Base-by-base conservation (phyloP, 768 basidiomycete species). In the Boletus sp. region DNA sequence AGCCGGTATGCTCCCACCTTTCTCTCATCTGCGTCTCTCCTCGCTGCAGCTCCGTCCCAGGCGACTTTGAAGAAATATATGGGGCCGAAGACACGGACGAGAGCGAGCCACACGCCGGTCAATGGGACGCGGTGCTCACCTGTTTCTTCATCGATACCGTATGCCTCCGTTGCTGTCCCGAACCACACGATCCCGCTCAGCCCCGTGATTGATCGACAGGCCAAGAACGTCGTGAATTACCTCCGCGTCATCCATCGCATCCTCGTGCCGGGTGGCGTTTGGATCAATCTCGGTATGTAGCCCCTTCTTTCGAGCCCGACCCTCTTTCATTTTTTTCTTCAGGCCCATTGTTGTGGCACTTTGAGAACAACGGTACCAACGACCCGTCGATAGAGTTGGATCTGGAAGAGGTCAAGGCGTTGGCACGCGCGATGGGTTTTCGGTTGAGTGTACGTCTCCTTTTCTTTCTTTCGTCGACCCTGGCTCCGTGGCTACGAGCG, bases 81-180 rank as follows among this genome's bases (percentile, higher is more conserved):
- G 91, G 90, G 0, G 61, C 65, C 1, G 73, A 76, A 24, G 77
- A 81, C 10, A 73, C 76, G 40, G 73, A 80, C 32, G 76, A 80
- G 11, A 74, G 77, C 32, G 86, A 88, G 58, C 84, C 87, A 5
- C 90, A 93, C 50, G 75, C 81, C 3, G 92, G 89, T 12, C 72
- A 83, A 62, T 98, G 93, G 93, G 86, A 96, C 61, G 90, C 90
- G 0, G 81, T 98, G 7, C 71, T 97, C 61, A 98, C 94, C 1
- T 98, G 94, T 69, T 98, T 98, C 80, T 98, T 98, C 77, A 87
- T 98, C 49, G 95, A 99, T 67, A 97, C 94, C 4, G 94, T 93
- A 63, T 59, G 81, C 65, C 1, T 33, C 10, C 6, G 9, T 44
- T 52, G 7, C 8, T 42, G 39, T 6, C 50, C 24, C n/a, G 17